Evolutionary conservation across 345 rosid genomes (phyloP).

Genomic region (Bretschneidera sinensis): DNA sequence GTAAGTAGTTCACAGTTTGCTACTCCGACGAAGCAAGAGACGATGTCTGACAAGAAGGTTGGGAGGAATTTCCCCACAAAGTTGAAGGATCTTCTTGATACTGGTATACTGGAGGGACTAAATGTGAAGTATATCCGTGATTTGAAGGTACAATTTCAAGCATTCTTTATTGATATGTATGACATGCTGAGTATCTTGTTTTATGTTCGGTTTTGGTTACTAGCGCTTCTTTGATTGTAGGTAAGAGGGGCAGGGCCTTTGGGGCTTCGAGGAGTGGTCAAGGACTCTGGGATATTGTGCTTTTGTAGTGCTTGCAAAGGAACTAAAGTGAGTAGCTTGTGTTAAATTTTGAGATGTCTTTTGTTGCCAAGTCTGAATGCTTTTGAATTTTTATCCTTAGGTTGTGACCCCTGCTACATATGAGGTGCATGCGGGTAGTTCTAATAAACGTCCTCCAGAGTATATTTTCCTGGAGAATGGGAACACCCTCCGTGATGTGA

Average conservation of each 20-base stretch:
- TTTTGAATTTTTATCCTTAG: constrained; percentile 23
- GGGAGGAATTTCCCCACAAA: constrained; percentile 44
- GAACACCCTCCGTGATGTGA: constrained; percentile 70
- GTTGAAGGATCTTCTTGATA: constrained; percentile 64
- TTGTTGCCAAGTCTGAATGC: background rate
- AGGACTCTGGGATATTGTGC: constrained; percentile 63
- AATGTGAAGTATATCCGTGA: constrained; percentile 60
- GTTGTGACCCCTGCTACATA: constrained; percentile 50
- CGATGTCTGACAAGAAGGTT: constrained; percentile 34
- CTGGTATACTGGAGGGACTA: constrained; percentile 73
- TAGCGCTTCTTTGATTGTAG: constrained; percentile 17
- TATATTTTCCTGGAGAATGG: constrained; percentile 72
- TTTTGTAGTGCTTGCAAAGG: constrained; percentile 68
- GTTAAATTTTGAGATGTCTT: background rate
- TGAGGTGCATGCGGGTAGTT: constrained; percentile 83
- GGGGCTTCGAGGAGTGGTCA: constrained; percentile 60
- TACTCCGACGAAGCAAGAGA: constrained; percentile 30
- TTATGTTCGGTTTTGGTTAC: background rate
- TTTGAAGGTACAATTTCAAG: constrained; percentile 43
- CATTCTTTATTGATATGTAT: background rate
- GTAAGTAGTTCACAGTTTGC: constrained; percentile 15
- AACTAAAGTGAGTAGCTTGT: constrained; percentile 42
- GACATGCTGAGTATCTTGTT: background rate
- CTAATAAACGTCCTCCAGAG: constrained; percentile 84
- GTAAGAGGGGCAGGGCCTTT: constrained; percentile 35